Percentiles rank a stretch among this genome's conserved stretches.
phyloP scores from a whole-genome alignment of 2,329 filamentous ascomycete species.

The Cadophora gregata region DNA sequence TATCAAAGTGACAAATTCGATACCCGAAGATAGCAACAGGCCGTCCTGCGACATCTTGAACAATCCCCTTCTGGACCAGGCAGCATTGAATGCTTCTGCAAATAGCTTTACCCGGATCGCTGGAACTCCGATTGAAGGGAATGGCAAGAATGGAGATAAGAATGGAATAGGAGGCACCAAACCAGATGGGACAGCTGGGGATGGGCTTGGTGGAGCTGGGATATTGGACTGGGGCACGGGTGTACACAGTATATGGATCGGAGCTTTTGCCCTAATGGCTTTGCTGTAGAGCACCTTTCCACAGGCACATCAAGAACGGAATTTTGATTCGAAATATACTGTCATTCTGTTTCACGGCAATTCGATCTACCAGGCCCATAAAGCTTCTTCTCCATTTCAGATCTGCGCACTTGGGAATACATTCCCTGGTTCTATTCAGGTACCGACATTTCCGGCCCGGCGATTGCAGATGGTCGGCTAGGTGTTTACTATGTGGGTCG shows the following conservation, averaged over 20 bases:
- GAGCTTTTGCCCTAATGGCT: conserved; percentile 44
- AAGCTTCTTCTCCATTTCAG: no score
- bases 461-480: no score
- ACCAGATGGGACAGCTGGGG: conserved; percentile 41
- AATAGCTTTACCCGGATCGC: conserved; percentile 41
- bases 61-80: conserved; percentile 57
- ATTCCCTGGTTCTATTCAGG: no score
- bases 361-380: no score
- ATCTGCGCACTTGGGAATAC: no score
- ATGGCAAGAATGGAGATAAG: conserved; percentile 23
- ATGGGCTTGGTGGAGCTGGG: conserved; percentile 44
- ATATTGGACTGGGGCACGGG: conserved; percentile 45
- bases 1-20: conserved; percentile 70
- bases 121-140: conserved; percentile 40
- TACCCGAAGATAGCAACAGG: conserved; percentile 52
- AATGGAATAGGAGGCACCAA: conserved; percentile 38
- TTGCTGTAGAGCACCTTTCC: conserved; percentile 35
- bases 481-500: no score
- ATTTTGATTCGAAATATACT: background rate
- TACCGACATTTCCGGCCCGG: no score
- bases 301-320: background rate
- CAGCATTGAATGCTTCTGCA: conserved; percentile 50
- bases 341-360: no score
- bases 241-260: conserved; percentile 45
- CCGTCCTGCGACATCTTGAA: conserved; percentile 56